phyloP scores from a whole-genome alignment of 106 monocot species.

The Dendrobium huoshanense region DNA sequence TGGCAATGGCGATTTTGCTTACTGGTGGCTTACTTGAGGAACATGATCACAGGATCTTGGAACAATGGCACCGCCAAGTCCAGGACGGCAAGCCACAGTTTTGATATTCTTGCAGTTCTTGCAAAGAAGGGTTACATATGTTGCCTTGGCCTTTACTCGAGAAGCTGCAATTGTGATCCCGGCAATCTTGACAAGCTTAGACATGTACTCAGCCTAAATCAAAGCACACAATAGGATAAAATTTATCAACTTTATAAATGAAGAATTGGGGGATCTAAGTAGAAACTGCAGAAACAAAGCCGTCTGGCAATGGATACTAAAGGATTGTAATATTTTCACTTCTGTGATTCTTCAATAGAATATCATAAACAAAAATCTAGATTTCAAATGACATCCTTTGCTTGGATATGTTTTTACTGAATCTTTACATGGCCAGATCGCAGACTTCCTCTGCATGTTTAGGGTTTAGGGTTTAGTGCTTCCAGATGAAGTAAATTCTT shows the following conservation, averaged over 20 bases:
- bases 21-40: slow-evolving; percentile 42
- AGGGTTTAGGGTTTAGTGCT: too few species aligned
- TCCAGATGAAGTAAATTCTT: too few species aligned
- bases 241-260: neutral
- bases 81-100: slow-evolving; percentile 78
- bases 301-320: too few species aligned
- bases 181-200: slow-evolving; percentile 93
- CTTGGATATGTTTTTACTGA: neutral
- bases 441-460: neutral
- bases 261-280: neutral
- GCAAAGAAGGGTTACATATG: slow-evolving; percentile 86
- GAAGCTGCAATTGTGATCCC: slow-evolving; percentile 94
- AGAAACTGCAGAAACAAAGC: neutral
- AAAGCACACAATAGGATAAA: neutral
- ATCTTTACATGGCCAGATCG: neutral
- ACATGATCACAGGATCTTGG: slow-evolving; percentile 93
- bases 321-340: too few species aligned
- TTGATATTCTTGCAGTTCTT: slow-evolving; percentile 87
- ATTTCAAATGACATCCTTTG: neutral
- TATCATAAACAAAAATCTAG: too few species aligned
- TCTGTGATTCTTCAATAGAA: too few species aligned
- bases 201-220: slow-evolving; percentile 82
- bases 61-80: slow-evolving; percentile 93
- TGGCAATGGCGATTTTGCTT: neutral
- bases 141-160: slow-evolving; percentile 95